Base-by-base conservation (phyloP, 805 yeast genomes). In the Lachancea sp. region DNA sequence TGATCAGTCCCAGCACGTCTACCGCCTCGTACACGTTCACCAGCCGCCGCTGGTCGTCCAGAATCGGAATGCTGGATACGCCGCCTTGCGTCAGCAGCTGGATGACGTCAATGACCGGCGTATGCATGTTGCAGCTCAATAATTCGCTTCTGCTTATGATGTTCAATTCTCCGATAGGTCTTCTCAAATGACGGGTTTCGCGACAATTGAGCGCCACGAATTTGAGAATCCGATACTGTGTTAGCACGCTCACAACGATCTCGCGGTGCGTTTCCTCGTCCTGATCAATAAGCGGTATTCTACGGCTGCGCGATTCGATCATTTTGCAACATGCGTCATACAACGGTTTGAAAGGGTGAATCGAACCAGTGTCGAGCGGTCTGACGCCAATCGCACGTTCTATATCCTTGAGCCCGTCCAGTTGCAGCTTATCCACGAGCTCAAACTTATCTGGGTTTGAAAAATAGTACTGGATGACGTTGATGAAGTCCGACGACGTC, bases 141-240 rank as follows among this genome's bases (percentile, higher is more conserved):
- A 93, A 65, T 32, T 67, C 62, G 35, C 58, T 54, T 35, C 73
- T 71, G 9, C 85, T 74, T 33, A 90, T 79, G n/a, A 84, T 75
- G 31, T 76, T 72, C 38, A 93, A 68, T 46, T 82, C 84, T 48
- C 74, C 72, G 47, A 93, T 71, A 2, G 96, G 95, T 54, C 82
- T 79, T 54, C 82, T 70, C 46, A 93, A 71, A 73, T 81, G 85
- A 56, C 85, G 80, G 3, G 96, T 89, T 63, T 93, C 98, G 63
- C 88, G 89, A 69, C 99, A 93, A 66, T 93, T 93, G 65, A 91
- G 77, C 2, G 97, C 90, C 27, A 93, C 96, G 62, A 93, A 93
- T 67, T 95, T 91, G 58, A 93, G 73, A 45, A 93, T 93, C 61
- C 99, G 81, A 67, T 93, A 93, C 70, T 93, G 99, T 1, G 99